A percentile compares a stretch with the other conserved stretches of the same genome.
Evolutionary conservation across 164 flowering plant species (phyloP).

Genomic region (Aristolochia contorta): DNA sequence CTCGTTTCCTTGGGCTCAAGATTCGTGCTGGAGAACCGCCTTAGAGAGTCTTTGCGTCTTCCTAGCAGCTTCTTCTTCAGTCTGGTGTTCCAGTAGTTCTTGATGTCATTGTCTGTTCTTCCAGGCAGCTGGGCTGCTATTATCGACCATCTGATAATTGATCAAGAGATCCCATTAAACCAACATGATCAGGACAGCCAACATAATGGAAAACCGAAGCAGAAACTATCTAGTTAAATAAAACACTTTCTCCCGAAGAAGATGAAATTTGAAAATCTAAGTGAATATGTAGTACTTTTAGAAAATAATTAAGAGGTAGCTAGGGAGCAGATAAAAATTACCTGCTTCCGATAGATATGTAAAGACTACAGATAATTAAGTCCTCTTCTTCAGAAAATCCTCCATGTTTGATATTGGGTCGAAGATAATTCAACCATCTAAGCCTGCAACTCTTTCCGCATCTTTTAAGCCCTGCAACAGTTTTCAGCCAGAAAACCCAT

Average conservation of each 20-base stretch:
- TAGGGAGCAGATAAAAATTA: slow-evolving; percentile 9
- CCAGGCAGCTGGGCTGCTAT: slow-evolving; percentile 97
- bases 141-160: slow-evolving; percentile 71
- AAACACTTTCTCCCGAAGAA: neutral
- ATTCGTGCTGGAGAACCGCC: slow-evolving; percentile 11
- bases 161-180: too few relatives aligned
- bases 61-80: slow-evolving; percentile 86
- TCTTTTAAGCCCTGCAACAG: slow-evolving; percentile 53
- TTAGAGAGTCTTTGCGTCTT: slow-evolving; percentile 44
- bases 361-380: slow-evolving; percentile 72
- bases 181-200: neutral
- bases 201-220: neutral
- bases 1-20: slow-evolving; percentile 17
- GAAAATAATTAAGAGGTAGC: slow-evolving; percentile 1
- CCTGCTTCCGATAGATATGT: slow-evolving; percentile 91
- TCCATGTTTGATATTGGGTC: slow-evolving; percentile 87
- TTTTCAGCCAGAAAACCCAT: neutral
- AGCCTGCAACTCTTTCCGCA: slow-evolving; percentile 88
- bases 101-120: slow-evolving; percentile 92
- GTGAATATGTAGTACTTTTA: neutral
- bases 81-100: slow-evolving; percentile 96
- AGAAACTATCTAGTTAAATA: neutral
- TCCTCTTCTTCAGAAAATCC: slow-evolving; percentile 93
- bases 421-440: slow-evolving; percentile 82
- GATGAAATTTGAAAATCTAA: neutral